Percentiles rank a stretch among this genome's conserved stretches.
phyloP scores from a whole-genome alignment of 2,329 filamentous ascomycete genomes.

The Calonectria multiphialidica region DNA sequence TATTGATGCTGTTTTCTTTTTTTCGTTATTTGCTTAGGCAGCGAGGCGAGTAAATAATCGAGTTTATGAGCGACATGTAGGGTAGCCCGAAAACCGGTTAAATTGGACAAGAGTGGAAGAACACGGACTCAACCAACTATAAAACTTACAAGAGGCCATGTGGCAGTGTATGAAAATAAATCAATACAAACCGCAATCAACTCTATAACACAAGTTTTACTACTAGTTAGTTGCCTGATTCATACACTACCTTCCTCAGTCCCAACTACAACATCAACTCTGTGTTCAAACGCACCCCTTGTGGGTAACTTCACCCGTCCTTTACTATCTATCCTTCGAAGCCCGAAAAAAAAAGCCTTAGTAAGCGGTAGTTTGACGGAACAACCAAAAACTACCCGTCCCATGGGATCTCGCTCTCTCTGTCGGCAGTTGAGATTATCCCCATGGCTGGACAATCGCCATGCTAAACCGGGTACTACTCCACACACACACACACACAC shows the following conservation, averaged over 20 bases:
- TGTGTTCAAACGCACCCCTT: neutral
- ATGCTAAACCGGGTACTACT: neutral
- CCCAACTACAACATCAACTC: neutral
- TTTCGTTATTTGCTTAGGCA: too few relatives aligned
- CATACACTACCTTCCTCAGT: neutral
- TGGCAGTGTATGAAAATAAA: too few relatives aligned
- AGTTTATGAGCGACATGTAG: too few relatives aligned
- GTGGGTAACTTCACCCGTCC: neutral
- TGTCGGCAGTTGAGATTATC: neutral
- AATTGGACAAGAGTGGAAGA: too few relatives aligned
- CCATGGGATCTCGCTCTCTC: too few relatives aligned
- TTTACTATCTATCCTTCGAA: neutral
- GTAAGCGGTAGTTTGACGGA: neutral
- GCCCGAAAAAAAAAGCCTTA: neutral
- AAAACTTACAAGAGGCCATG: too few relatives aligned
- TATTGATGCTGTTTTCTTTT: too few relatives aligned
- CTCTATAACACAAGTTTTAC: neutral
- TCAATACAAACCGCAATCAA: neutral
- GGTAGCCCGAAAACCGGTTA: too few relatives aligned
- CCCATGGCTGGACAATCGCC: too few relatives aligned
- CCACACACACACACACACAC: neutral
- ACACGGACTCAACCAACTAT: too few relatives aligned
- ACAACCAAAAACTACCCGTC: neutral
- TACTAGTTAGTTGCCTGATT: neutral
- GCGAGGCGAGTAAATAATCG: too few relatives aligned